Percentiles rank a stretch among this genome's conserved stretches.
Conservation (phyloP, 371 early-diverging fungal genomes). For the Umbelopsis sp. region DNA sequence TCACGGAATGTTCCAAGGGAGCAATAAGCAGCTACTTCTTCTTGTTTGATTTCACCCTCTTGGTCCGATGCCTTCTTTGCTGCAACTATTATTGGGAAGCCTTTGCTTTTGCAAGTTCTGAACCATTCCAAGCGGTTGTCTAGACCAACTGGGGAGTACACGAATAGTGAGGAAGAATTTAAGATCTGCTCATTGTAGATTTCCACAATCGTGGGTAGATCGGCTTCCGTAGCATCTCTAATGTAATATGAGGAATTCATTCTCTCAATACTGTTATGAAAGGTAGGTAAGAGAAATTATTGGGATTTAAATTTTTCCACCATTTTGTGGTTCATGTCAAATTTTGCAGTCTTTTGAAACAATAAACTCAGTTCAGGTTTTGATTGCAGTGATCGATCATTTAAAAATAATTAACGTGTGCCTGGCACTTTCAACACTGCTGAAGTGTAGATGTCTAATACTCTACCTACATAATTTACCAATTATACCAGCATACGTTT, state of each 20-base stretch:
- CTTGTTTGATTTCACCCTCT: background rate
- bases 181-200: constrained; percentile 54
- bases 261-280: background rate
- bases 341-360: too few relatives aligned
- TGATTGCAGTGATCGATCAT: too few relatives aligned
- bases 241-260: constrained; percentile 21
- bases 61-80: constrained; percentile 37
- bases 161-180: constrained; percentile 52
- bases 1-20: constrained; percentile 39
- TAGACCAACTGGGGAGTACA: constrained; percentile 45
- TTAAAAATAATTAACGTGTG: too few relatives aligned
- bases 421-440: too few relatives aligned
- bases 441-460: too few relatives aligned
- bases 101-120: constrained; percentile 29
- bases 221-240: constrained; percentile 38
- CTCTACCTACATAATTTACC: too few relatives aligned
- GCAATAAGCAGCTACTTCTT: constrained; percentile 35
- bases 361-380: too few relatives aligned
- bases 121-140: constrained; percentile 47
- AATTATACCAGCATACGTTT: too few relatives aligned
- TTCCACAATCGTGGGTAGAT: constrained; percentile 40
- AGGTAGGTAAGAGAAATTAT: too few relatives aligned
- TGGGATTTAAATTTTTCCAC: too few relatives aligned
- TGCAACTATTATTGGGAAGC: constrained; percentile 52
- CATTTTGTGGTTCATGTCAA: too few relatives aligned